Evolutionary conservation across 495 filamentous ascomycete species (phyloP).

Genomic region (Penicillium paxilli): DNA sequence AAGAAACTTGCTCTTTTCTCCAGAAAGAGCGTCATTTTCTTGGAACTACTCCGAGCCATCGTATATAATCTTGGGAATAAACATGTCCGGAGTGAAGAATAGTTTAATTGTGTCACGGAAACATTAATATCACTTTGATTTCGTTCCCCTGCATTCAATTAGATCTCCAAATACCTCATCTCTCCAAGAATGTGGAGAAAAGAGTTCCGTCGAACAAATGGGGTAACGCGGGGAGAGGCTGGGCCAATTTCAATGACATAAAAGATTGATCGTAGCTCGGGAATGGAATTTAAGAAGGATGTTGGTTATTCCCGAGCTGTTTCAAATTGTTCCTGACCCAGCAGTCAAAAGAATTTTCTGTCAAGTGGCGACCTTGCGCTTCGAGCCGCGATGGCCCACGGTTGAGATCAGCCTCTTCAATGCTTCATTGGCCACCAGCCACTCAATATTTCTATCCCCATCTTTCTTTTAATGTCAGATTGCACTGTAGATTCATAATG

Average conservation of each 20-base stretch:
- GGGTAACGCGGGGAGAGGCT: neutral
- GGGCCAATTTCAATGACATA: neutral
- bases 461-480: no score
- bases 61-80: no score
- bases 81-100: no score
- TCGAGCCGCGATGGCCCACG: slow-evolving; percentile 11
- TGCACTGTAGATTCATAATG: no score
- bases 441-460: no score
- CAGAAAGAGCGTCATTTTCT: no score
- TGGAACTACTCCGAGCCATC: no score
- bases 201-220: neutral
- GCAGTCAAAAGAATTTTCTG: slow-evolving; percentile 9
- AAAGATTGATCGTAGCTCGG: neutral
- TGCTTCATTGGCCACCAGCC: neutral
- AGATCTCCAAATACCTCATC: neutral
- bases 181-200: neutral
- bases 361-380: slow-evolving; percentile 16
- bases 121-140: neutral
- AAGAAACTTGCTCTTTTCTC: no score
- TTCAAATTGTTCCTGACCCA: neutral
- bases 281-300: neutral
- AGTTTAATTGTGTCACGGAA: neutral
- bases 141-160: neutral
- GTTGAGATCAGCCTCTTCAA: neutral
- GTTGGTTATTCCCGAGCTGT: neutral